Conservation (phyloP, 2,329 filamentous ascomycete species). For the Fusarium odoratissimum region DNA sequence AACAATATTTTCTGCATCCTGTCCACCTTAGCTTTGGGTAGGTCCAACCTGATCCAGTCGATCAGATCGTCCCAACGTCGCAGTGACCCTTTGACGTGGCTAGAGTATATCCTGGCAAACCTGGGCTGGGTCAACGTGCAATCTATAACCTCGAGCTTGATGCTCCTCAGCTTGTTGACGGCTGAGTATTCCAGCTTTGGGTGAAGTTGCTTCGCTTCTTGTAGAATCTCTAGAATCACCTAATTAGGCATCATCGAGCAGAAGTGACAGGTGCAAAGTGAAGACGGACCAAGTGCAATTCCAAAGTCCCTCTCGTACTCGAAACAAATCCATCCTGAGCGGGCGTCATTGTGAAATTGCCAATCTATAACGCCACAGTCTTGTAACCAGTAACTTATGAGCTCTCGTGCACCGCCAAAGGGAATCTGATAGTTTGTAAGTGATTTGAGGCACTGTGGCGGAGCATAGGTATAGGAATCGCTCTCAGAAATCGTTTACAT, state of each 20-base stretch:
- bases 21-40: not conserved
- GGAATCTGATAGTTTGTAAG: not conserved
- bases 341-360: not conserved
- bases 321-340: not conserved
- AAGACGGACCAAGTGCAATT: not conserved
- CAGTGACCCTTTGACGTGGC: not conserved
- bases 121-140: not conserved
- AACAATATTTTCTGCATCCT: not conserved
- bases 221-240: not conserved
- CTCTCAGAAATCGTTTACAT: not conserved
- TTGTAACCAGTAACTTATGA: not conserved
- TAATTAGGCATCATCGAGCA: not conserved
- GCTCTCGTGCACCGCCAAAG: not conserved
- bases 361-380: not conserved
- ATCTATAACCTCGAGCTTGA: not conserved
- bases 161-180: not conserved
- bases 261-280: not conserved
- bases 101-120: not conserved
- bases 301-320: not conserved
- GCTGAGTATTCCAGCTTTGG: not conserved
- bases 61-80: not conserved
- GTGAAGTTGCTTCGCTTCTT: not conserved
- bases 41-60: not conserved
- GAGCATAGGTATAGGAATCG: not conserved
- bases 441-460: not conserved